These are phyloP conservation scores for Lentithecium fluviatile DNA, from an alignment of 495 filamentous ascomycete genomes.

Conservation along the genomic window DNA sequence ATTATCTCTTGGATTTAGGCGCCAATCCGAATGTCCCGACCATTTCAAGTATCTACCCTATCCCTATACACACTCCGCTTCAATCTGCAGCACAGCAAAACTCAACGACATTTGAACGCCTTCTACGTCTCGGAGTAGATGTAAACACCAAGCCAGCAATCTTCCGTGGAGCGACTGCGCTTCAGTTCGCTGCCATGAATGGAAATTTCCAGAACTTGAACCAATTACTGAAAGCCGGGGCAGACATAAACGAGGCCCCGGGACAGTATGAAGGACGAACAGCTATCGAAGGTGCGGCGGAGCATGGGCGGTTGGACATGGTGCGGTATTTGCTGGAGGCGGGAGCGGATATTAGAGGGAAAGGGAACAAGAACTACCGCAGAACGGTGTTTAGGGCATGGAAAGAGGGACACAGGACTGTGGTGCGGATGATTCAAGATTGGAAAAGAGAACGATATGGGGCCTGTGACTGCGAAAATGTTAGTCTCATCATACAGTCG, in stretches of 20 bases:
- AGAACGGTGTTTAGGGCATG: background rate
- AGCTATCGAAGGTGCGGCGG: conserved; percentile 8
- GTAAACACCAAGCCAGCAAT: background rate
- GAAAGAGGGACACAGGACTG: background rate
- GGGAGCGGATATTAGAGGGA: background rate
- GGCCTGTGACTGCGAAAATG: background rate
- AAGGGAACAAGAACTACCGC: background rate
- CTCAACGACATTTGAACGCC: background rate
- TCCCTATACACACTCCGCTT: too few relatives aligned
- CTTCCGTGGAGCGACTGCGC: background rate
- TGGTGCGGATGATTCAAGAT: background rate
- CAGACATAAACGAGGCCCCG: background rate
- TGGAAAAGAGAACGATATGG: conserved; percentile 1
- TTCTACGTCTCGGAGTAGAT: background rate
- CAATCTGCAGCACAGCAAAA: too few relatives aligned
- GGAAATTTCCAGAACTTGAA: background rate
- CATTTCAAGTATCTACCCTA: too few relatives aligned
- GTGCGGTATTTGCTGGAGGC: background rate
- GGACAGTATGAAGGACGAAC: background rate
- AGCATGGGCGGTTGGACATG: conserved; percentile 12
- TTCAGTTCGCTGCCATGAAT: conserved; percentile 2
- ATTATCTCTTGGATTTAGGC: too few relatives aligned
- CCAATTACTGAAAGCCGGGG: background rate
- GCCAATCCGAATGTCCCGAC: too few relatives aligned
- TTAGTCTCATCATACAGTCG: background rate